Conservation (phyloP, 2,329 filamentous ascomycete species). For the Trichoderma hamatum region DNA sequence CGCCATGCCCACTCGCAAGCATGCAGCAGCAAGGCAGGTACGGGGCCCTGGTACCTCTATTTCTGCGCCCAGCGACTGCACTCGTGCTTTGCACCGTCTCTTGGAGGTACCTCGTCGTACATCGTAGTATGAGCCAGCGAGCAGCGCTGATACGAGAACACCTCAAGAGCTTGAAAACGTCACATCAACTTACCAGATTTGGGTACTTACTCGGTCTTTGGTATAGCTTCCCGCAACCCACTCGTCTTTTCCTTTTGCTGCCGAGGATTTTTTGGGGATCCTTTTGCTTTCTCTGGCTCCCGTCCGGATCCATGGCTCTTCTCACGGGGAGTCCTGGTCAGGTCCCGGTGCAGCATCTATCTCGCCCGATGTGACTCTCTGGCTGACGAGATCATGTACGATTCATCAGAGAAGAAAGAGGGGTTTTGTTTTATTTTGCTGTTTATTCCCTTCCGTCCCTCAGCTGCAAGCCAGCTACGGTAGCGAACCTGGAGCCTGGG, state of each 20-base stretch:
- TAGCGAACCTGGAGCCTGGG: too few relatives aligned
- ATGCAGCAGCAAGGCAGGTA: constrained; percentile 26
- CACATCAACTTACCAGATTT: neutral
- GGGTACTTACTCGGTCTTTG: neutral
- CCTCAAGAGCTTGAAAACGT: neutral
- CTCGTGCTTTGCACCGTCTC: too few relatives aligned
- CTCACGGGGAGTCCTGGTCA: constrained; percentile 7
- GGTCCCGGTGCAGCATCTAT: constrained; percentile 23
- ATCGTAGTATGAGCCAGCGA: neutral
- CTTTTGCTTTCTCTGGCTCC: neutral
- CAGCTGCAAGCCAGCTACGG: neutral
- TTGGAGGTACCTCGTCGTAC: neutral
- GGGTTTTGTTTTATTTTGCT: neutral
- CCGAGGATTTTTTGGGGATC: neutral
- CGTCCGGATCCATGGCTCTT: neutral
- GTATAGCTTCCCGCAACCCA: too few relatives aligned
- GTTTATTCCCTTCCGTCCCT: neutral
- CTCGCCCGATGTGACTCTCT: constrained; percentile 18
- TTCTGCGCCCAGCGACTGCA: neutral
- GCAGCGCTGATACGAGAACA: neutral
- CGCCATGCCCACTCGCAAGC: constrained; percentile 11
- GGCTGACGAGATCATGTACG: neutral
- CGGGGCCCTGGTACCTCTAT: neutral
- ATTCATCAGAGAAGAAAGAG: neutral
- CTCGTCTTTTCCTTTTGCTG: too few relatives aligned